A percentile compares a stretch with the other conserved stretches of the same genome.
Evolutionary conservation across 345 rosid genomes (phyloP).

Genomic region (Diplotaxis tenuifolia): DNA sequence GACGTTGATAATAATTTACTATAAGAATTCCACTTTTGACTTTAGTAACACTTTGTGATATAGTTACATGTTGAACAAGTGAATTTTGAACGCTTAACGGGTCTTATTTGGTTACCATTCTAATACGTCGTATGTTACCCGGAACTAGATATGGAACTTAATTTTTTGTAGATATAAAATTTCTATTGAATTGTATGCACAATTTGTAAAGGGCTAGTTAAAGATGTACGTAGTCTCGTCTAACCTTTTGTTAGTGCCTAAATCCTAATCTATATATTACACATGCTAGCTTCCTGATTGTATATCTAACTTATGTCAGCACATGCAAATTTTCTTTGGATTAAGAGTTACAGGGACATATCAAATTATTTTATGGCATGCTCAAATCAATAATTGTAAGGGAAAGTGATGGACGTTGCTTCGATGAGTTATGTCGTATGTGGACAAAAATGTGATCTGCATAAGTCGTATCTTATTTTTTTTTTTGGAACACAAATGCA

Average conservation of each 20-base stretch:
- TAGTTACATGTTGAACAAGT: background rate
- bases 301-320: background rate
- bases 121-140: background rate
- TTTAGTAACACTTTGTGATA: background rate
- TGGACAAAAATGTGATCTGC: background rate
- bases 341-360: background rate
- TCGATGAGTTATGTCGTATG: background rate
- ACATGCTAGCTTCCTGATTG: background rate
- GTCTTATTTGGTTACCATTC: background rate
- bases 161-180: too few species aligned
- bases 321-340: background rate
- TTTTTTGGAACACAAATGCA: too few species aligned
- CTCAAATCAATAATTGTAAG: background rate
- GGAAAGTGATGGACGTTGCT: background rate
- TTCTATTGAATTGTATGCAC: too few species aligned
- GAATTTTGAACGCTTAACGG: background rate
- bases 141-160: background rate
- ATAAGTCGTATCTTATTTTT: background rate
- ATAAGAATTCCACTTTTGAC: background rate
- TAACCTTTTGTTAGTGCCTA: background rate
- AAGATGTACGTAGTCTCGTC: too few species aligned
- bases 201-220: too few species aligned
- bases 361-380: background rate
- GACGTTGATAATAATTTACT: background rate
- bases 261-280: too few species aligned